Evolutionary conservation across 1,139 yeast genomes (phyloP), one percentile per base, ranked within the genome.

Genomic region (Suhomyces bolitotheri): DNA sequence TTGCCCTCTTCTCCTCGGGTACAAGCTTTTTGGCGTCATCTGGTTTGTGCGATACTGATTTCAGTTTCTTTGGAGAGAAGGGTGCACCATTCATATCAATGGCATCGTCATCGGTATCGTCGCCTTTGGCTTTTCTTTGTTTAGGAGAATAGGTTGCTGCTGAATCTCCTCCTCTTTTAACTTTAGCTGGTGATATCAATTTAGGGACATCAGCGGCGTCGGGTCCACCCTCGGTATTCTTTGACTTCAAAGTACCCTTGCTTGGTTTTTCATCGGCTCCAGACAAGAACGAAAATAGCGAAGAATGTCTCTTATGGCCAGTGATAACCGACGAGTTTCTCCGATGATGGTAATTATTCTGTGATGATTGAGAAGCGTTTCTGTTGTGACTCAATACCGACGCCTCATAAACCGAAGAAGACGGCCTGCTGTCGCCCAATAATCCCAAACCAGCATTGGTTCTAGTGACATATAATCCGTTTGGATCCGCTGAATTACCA

Each of bases 281-380:
- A 3, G 74, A 65, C 30, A 70, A 49, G 41, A 71, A 73, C 46
- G 71, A 67, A 44, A 72, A 71, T 23, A 72, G 59, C 0, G 77
- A 71, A 0, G 77, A 71, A 44, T 71, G 74, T 40, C 80, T 50
- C 42, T 56, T 58, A 45, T 67, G 55, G 10, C 50, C 50, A 3
- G 63, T 50, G 7, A 53, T 48, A 4, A 49, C 56, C 0, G 73
- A 64, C 2, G 66, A 54, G 28, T 59, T 62, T 43, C 71, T 53
- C 27, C 61, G 51, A 39, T 66, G 69, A 39, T 66, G 69, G 11
- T 48, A 46, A 38, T 66, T 68, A 10, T 46, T 44, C 6, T 36
- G 34, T 10, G 47, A 41, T 6, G 29, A 36, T 36, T 30, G 61
- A 3, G 67, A 61, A 2, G 45, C 46, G 31, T 59, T 57, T 35